Evolutionary conservation across 2,329 filamentous ascomycete species (phyloP).

Genomic region (Aspergillus sergii): DNA sequence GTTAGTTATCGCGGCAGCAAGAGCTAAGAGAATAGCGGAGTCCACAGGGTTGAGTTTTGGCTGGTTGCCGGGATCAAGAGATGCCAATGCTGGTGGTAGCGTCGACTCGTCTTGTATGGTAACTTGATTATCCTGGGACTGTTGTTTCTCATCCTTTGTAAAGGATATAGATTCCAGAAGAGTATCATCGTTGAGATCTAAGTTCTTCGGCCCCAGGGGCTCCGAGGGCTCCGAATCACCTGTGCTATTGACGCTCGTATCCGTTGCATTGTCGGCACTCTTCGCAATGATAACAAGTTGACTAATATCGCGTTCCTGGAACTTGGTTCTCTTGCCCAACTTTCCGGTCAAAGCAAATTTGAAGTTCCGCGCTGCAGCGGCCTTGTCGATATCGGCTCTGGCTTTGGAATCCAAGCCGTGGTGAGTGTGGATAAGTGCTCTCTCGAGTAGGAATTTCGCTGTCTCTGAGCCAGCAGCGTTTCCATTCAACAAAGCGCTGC

Average conservation of each 20-base stretch:
- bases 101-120: slow-evolving; percentile 46
- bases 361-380: slow-evolving; percentile 69
- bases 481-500: slow-evolving; percentile 40
- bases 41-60: slow-evolving; percentile 81
- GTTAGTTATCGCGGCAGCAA: slow-evolving; percentile 87
- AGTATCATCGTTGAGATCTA: slow-evolving; percentile 89
- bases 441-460: slow-evolving; percentile 76
- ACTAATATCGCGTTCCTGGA: slow-evolving; percentile 58
- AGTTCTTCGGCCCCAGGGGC: slow-evolving; percentile 61
- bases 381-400: slow-evolving; percentile 68
- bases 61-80: slow-evolving; percentile 75
- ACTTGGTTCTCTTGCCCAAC: slow-evolving; percentile 66
- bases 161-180: slow-evolving; percentile 87
- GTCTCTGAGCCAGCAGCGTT: slow-evolving; percentile 51
- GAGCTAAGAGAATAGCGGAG: slow-evolving; percentile 78
- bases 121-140: slow-evolving; percentile 41
- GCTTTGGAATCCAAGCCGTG: slow-evolving; percentile 81
- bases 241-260: slow-evolving; percentile 21
- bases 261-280: slow-evolving; percentile 56
- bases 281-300: slow-evolving; percentile 90
- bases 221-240: slow-evolving; percentile 33
- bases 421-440: slow-evolving; percentile 79
- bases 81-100: slow-evolving; percentile 64
- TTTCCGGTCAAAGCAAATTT: slow-evolving; percentile 82
- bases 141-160: slow-evolving; percentile 54